phyloP scores from a whole-genome alignment of 2,329 filamentous ascomycete species.

The Botrytis pseudocinerea region DNA sequence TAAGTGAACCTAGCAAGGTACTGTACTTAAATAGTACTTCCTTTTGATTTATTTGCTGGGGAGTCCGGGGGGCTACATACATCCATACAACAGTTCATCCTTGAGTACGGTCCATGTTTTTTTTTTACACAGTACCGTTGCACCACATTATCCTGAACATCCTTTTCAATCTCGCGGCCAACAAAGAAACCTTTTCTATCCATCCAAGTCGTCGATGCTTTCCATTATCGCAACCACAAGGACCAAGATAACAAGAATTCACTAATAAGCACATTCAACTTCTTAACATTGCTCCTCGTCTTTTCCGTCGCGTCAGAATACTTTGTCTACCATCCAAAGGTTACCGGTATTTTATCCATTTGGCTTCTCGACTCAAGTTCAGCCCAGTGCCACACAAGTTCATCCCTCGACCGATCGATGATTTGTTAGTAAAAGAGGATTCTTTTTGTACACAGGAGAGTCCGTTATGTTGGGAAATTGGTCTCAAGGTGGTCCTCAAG shows the following conservation, averaged over 20 bases:
- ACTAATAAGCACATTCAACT: neutral
- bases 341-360: neutral
- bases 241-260: neutral
- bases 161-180: constrained; percentile 12
- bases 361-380: constrained; percentile 1
- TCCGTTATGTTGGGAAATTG: constrained; percentile 34
- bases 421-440: constrained; percentile 24
- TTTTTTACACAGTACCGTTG: constrained; percentile 6
- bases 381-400: constrained; percentile 1
- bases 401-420: constrained; percentile 24
- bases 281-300: neutral
- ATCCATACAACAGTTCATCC: constrained; percentile 6
- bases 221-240: constrained; percentile 7
- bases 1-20: constrained; percentile 44
- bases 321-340: constrained; percentile 2
- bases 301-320: constrained; percentile 20
- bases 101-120: neutral
- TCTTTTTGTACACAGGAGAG: constrained; percentile 12
- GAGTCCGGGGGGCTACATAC: constrained; percentile 16
- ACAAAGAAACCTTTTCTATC: constrained; percentile 11
- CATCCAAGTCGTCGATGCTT: constrained; percentile 21
- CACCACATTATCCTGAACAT: constrained; percentile 20
- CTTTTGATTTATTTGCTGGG: constrained; percentile 9
- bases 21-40: constrained; percentile 28
- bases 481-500: constrained; percentile 32